phyloP scores from a whole-genome alignment of 805 yeast genomes.

The Hanseniaspora osmophila region DNA sequence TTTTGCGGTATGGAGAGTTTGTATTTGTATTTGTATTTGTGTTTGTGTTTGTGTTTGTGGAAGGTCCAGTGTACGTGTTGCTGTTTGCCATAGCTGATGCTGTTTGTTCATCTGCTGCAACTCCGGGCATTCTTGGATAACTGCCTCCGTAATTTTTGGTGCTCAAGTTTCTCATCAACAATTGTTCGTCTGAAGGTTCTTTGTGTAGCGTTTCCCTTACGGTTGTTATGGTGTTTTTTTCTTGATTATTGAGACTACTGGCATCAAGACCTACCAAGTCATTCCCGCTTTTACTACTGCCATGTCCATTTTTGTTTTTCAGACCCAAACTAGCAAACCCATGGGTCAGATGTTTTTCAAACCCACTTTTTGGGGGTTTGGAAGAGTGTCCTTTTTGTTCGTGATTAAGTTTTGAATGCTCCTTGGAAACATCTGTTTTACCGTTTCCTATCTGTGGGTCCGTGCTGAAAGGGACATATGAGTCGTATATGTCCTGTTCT shows the following conservation, averaged over 20 bases:
- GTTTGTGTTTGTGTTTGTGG: background rate
- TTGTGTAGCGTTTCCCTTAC: background rate
- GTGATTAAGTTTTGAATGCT: too few relatives aligned
- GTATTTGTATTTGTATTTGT: too few relatives aligned
- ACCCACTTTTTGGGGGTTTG: background rate
- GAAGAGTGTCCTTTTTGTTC: background rate
- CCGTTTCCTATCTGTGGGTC: background rate
- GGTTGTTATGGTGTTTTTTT: background rate
- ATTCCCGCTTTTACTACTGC: background rate
- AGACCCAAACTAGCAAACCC: too few relatives aligned
- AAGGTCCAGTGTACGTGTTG: background rate
- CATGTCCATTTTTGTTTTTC: background rate
- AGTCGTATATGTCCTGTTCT: background rate
- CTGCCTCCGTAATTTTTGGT: background rate
- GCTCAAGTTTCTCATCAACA: background rate
- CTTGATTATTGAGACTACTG: background rate
- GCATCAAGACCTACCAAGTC: too few relatives aligned
- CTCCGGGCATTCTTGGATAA: background rate
- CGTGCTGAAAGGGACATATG: background rate
- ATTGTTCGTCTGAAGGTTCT: background rate
- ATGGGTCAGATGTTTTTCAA: background rate
- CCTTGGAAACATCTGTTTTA: too few relatives aligned
- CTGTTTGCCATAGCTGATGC: background rate
- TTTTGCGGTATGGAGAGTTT: background rate
- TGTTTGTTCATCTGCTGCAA: background rate